Evolutionary conservation across 2,329 filamentous ascomycete species (phyloP).

Genomic region (Sarocladium kiliense): DNA sequence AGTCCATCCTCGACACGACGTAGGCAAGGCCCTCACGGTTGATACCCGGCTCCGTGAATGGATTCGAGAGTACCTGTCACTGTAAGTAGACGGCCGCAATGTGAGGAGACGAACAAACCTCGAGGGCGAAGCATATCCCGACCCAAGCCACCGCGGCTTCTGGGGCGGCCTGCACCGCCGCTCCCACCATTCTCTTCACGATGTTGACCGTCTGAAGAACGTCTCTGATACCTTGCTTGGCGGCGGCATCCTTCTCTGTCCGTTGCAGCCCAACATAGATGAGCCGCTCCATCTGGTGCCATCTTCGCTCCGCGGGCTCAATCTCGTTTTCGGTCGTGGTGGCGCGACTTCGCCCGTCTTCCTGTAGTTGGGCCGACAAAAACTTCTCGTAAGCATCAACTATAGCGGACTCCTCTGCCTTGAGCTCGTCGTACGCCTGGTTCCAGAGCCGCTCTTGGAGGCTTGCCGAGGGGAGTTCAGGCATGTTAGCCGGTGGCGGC

Average conservation of each 20-base stretch:
- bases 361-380: slow-evolving; percentile 12
- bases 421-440: slow-evolving; percentile 16
- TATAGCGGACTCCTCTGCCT: slow-evolving; percentile 11
- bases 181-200: slow-evolving; percentile 20
- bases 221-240: slow-evolving; percentile 19
- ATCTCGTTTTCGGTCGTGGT: not conserved
- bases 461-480: not conserved
- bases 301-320: not conserved
- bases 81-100: not conserved
- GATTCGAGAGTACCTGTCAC: slow-evolving; percentile 24
- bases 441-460: slow-evolving; percentile 16
- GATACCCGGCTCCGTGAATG: slow-evolving; percentile 18
- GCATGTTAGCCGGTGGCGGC: not conserved
- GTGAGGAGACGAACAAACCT: slow-evolving; percentile 19
- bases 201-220: slow-evolving; percentile 18
- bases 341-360: not conserved
- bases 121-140: slow-evolving; percentile 26
- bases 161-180: slow-evolving; percentile 21
- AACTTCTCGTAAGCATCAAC: slow-evolving; percentile 18
- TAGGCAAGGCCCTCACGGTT: slow-evolving; percentile 29
- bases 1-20: slow-evolving; percentile 31
- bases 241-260: slow-evolving; percentile 17
- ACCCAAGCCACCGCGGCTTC: slow-evolving; percentile 32
- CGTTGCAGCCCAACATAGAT: slow-evolving; percentile 18
- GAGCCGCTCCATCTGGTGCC: slow-evolving; percentile 23